Conservation (phyloP, 257 asterid species). For the Solanum ahanhuiri region DNA sequence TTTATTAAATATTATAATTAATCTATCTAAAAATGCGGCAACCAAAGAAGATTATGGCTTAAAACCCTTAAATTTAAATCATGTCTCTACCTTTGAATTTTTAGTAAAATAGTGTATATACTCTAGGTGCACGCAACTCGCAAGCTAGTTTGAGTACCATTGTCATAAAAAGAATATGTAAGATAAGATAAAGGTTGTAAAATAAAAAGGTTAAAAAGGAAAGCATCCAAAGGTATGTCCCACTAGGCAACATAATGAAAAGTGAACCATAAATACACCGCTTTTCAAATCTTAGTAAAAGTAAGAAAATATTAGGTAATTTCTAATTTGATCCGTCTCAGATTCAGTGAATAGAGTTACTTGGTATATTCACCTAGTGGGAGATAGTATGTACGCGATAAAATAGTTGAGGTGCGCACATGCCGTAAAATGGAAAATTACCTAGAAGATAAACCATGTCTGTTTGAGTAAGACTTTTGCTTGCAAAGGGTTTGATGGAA, state of each 20-base stretch:
- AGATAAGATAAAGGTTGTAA: not conserved
- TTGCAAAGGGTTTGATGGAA: slow-evolving; percentile 21
- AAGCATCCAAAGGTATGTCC: not conserved
- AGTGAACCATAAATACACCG: not conserved
- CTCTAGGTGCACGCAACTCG: not conserved
- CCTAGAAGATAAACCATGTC: slow-evolving; percentile 61
- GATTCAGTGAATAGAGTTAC: too few relatives aligned
- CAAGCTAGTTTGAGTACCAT: not conserved
- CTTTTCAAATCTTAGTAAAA: not conserved
- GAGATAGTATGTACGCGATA: too few relatives aligned
- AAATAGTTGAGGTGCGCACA: too few relatives aligned
- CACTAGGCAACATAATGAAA: not conserved
- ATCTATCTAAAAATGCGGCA: not conserved
- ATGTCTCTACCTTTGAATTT: not conserved
- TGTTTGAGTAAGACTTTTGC: slow-evolving; percentile 20
- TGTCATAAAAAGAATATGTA: not conserved
- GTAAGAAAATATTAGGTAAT: too few relatives aligned
- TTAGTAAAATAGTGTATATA: not conserved
- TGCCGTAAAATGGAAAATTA: not conserved
- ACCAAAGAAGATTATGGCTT: not conserved
- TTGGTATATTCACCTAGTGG: too few relatives aligned
- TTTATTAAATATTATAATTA: not conserved
- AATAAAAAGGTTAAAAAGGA: not conserved
- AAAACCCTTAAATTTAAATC: not conserved
- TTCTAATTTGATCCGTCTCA: too few relatives aligned